Percentiles rank a stretch among this genome's conserved stretches.
These are phyloP conservation scores for Hippophae rhamnoides DNA, from an alignment of 306 rosid species.

Conservation along the genomic window DNA sequence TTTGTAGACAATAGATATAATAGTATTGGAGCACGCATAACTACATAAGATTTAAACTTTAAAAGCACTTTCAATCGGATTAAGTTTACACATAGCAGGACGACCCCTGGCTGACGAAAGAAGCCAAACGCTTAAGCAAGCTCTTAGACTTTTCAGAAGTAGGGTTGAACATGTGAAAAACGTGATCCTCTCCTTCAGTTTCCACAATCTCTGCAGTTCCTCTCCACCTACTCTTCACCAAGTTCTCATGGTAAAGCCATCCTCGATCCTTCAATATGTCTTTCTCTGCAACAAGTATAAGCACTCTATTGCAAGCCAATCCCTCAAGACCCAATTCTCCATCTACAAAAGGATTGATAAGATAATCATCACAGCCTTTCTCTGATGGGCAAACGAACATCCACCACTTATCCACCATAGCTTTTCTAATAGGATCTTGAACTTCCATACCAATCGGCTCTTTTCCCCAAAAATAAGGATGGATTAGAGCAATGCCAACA, in stretches of 20 bases:
- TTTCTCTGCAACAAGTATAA: constrained; percentile 49
- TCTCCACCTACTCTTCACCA: constrained; percentile 48
- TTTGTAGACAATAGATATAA: too few species aligned
- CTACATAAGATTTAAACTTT: background rate
- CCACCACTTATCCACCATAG: constrained; percentile 87
- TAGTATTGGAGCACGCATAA: too few species aligned
- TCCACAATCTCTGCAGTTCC: constrained; percentile 43
- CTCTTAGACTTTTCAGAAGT: constrained; percentile 35
- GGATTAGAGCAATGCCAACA: constrained; percentile 38
- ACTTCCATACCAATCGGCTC: constrained; percentile 53
- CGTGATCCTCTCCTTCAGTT: constrained; percentile 59
- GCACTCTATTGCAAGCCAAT: constrained; percentile 33
- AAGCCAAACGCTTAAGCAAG: constrained; percentile 38
- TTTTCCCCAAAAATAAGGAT: constrained; percentile 85
- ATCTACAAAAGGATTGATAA: constrained; percentile 64
- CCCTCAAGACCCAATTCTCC: constrained; percentile 50
- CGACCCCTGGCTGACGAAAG: constrained; percentile 27
- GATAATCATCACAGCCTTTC: constrained; percentile 49
- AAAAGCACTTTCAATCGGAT: background rate
- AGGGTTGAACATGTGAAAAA: constrained; percentile 53
- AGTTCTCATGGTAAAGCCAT: constrained; percentile 43
- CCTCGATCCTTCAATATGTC: constrained; percentile 78
- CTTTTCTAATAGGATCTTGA: constrained; percentile 29
- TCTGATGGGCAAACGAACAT: constrained; percentile 60
- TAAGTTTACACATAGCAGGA: background rate